A percentile compares a stretch with the other conserved stretches of the same genome.
Evolutionary conservation across 805 yeast species (phyloP).

Genomic region (Tetrapisispora nanseiensis): DNA sequence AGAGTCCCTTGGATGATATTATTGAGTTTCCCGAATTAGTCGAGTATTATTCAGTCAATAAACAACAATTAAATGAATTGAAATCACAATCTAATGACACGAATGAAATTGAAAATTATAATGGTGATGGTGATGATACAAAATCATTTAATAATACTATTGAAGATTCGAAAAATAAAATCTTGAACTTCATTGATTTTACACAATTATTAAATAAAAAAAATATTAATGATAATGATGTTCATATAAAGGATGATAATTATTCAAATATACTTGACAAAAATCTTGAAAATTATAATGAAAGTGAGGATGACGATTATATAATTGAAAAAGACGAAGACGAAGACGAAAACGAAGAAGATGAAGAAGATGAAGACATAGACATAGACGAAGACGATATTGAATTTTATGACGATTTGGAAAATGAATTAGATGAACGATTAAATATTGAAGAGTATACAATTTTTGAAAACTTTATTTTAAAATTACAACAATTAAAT

Average conservation of each 20-base stretch:
- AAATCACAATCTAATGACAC: not conserved
- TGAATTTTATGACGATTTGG: conserved; percentile 6
- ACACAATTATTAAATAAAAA: not conserved
- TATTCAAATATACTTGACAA: not conserved
- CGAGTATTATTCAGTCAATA: not conserved
- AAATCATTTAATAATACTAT: not conserved
- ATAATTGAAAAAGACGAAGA: not conserved
- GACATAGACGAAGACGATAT: conserved; percentile 1
- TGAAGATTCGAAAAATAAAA: not conserved
- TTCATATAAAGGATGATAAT: not conserved
- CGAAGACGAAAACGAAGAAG: not conserved
- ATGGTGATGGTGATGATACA: not conserved
- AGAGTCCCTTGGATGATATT: conserved; percentile 15
- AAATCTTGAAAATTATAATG: not conserved
- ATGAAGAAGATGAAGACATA: conserved; percentile 2
- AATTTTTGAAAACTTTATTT: not conserved
- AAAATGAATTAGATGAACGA: conserved; percentile 12
- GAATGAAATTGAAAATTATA: not conserved
- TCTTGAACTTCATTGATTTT: not conserved
- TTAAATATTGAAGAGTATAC: conserved; percentile 3
- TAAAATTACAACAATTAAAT: conserved; percentile 9
- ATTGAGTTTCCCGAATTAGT: conserved; percentile 22
- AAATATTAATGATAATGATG: not conserved
- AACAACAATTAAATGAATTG: not conserved
- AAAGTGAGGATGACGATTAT: not conserved